Evolutionary conservation across 1,284 basidiomycete species (phyloP).

Genomic region (Spongispora temasekensis): DNA sequence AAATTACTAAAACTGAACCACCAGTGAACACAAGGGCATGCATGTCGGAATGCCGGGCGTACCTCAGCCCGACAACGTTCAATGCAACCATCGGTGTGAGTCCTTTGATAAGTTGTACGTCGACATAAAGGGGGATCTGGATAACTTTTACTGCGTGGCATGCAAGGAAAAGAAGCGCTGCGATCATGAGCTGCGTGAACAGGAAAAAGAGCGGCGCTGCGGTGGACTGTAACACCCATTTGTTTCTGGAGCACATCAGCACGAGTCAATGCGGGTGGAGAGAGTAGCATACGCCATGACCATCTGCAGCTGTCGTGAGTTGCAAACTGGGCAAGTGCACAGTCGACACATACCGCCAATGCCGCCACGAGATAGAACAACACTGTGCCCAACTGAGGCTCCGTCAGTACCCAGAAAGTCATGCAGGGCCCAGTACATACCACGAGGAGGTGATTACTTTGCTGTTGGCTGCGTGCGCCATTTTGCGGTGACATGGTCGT

Average conservation of each 20-base stretch:
- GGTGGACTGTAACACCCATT: slow-evolving; percentile 76
- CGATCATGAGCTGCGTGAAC: slow-evolving; percentile 77
- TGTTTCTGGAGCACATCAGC: slow-evolving; percentile 54
- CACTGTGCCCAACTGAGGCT: slow-evolving; percentile 60
- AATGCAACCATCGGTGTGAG: slow-evolving; percentile 72
- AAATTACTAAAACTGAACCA: slow-evolving; percentile 81
- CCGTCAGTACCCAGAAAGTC: slow-evolving; percentile 8
- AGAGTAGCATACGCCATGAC: slow-evolving; percentile 62
- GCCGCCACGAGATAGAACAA: slow-evolving; percentile 82
- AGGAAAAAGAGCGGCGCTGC: slow-evolving; percentile 82
- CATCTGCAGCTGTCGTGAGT: slow-evolving; percentile 53
- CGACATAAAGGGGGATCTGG: slow-evolving; percentile 60
- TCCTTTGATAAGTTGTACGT: slow-evolving; percentile 64
- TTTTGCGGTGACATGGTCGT: slow-evolving; percentile 32
- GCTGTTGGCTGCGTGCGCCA: slow-evolving; percentile 31
- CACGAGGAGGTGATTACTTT: slow-evolving; percentile 32
- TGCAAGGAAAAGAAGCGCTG: slow-evolving; percentile 69
- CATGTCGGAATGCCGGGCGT: slow-evolving; percentile 14
- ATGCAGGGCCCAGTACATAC: slow-evolving; percentile 20
- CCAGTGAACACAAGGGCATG: neutral
- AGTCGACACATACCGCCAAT: slow-evolving; percentile 61
- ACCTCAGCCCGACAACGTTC: slow-evolving; percentile 83
- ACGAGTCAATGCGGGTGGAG: slow-evolving; percentile 1
- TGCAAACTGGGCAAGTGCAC: neutral
- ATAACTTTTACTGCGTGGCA: slow-evolving; percentile 64